These are phyloP conservation scores for Hymenoscyphus fraxineus DNA, from an alignment of 2,329 filamentous ascomycete species.

Conservation along the genomic window DNA sequence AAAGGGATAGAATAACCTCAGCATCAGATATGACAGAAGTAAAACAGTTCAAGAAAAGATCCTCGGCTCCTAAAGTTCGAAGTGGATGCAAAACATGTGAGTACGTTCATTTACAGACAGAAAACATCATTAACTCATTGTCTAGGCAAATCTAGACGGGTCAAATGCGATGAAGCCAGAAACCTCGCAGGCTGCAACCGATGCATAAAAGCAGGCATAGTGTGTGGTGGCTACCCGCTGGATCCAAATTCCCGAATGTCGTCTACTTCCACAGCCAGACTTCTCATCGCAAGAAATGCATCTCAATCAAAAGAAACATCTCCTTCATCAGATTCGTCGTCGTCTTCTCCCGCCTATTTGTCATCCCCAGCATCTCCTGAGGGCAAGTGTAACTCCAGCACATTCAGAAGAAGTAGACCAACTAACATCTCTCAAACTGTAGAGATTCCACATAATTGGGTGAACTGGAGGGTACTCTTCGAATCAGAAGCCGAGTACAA, in stretches of 20 bases:
- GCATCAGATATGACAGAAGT: background rate
- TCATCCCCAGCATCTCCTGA: background rate
- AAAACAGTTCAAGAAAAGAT: background rate
- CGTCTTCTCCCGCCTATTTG: background rate
- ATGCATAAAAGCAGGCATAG: constrained; percentile 3
- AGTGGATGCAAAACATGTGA: constrained; percentile 8
- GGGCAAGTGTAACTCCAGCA: background rate
- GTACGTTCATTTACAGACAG: background rate
- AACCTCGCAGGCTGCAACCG: background rate
- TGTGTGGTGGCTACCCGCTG: background rate
- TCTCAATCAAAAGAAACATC: background rate
- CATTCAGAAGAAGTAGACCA: background rate
- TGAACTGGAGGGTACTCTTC: background rate
- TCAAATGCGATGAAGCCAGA: constrained; percentile 6
- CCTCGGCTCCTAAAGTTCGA: constrained; percentile 7
- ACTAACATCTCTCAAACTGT: background rate
- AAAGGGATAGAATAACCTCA: background rate
- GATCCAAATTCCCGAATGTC: background rate
- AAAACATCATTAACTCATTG: background rate
- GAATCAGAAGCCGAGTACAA: background rate
- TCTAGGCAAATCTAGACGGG: constrained; percentile 2
- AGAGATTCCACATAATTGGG: background rate
- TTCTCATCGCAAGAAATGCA: background rate
- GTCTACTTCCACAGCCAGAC: background rate
- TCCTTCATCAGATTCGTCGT: background rate